Percentiles rank a stretch among this genome's conserved stretches.
phyloP scores from a whole-genome alignment of 768 basidiomycete species.

The Galerina sulciceps region DNA sequence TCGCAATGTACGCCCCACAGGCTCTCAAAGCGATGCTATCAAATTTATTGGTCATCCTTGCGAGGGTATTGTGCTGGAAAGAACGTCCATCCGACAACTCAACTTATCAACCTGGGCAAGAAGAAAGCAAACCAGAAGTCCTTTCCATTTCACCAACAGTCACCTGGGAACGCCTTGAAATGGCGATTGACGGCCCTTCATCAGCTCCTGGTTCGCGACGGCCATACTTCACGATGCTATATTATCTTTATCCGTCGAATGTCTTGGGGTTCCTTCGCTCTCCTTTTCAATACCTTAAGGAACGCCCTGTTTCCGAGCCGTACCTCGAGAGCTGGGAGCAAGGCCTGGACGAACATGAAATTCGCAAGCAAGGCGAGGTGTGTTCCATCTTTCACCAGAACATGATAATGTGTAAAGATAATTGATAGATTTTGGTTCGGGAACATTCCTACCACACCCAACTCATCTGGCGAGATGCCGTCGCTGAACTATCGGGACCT shows the following conservation, averaged over 20 bases:
- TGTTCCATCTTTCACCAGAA: conserved; percentile 16
- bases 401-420: not conserved
- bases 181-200: conserved; percentile 54
- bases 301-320: conserved; percentile 53
- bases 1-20: conserved; percentile 66
- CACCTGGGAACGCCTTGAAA: conserved; percentile 71
- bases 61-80: conserved; percentile 78
- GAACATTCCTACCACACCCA: conserved; percentile 76
- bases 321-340: conserved; percentile 76
- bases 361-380: conserved; percentile 78
- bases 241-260: conserved; percentile 93
- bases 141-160: conserved; percentile 55
- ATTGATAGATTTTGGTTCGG: conserved; percentile 64
- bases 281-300: conserved; percentile 66
- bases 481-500: conserved; percentile 62
- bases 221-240: conserved; percentile 76
- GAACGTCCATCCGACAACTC: conserved; percentile 39
- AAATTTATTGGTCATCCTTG: conserved; percentile 66
- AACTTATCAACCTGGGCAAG: conserved; percentile 34
- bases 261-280: conserved; percentile 76
- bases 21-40: conserved; percentile 66
- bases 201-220: conserved; percentile 62
- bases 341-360: conserved; percentile 67
- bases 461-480: conserved; percentile 68
- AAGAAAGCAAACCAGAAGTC: conserved; percentile 43